Evolutionary conservation across 139 green algal genomes (phyloP), one percentile per base, ranked within the genome.

Genomic region (Tetraselmis striata): DNA sequence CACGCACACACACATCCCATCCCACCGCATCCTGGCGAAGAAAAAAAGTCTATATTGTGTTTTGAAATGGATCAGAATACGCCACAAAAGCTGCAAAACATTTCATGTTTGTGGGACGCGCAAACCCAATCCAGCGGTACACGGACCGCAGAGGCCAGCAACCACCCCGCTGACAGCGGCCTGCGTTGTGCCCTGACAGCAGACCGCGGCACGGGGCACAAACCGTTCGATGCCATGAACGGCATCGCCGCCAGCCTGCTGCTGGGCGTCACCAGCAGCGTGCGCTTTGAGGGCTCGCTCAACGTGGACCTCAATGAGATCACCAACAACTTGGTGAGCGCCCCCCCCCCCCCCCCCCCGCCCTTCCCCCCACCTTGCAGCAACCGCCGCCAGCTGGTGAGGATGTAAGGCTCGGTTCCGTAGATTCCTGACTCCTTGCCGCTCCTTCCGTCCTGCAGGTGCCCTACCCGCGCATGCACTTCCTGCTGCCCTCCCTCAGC

Each of bases 281-380:
- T 95, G 77, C 88, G 94, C 1, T 96, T 97, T 83, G 89, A 94
- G 30, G 90, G 89, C 23, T 75, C 79, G 23, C 87, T 95, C 23
- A 95, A 95, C 79, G 85, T 93, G 30, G 94, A 97, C 80, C 76
- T 97, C 26, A 95, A 93, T 76, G 92, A 97, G 82, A 92, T 97
- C 78, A 92, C 89, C 30, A 96, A 90, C 78, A 97, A 97, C 88
- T 82, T 97, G 83, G 93, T 95, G 79, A 88, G 89, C 29, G 89
- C 85, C 82, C 90, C 90, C 1, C 79, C 83, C 27, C 59, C 59
- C 76, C 26, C 74, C n/a, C 45, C 45, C 45, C 45, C 45, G 11
- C 90, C 90, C 29, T 91, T 86, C 80, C 90, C 89, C 1, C 79
- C 83, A 11, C 59, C 59, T 77, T 31, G 2, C n/a, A 28, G 25